phyloP scores from a whole-genome alignment of 768 basidiomycete genomes.

The Kwoniella sp. region DNA sequence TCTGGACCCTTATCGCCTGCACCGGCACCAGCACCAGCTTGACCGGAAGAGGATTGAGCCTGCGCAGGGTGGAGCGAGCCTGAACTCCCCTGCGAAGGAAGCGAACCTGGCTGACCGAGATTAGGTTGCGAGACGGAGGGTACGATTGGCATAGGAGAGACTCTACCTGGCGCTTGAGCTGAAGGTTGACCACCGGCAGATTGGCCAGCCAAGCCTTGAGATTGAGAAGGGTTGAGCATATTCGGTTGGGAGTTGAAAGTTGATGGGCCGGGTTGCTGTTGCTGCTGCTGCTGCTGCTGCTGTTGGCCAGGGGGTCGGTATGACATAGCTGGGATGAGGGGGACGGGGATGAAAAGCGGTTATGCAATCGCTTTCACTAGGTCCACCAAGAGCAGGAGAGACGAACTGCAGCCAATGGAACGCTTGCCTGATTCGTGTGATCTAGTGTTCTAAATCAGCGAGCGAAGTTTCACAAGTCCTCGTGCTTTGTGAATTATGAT shows the following conservation, averaged over 20 bases:
- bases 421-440: too few relatives aligned
- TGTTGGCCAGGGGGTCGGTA: constrained; percentile 18
- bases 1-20: constrained; percentile 59
- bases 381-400: too few relatives aligned
- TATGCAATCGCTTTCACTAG: too few relatives aligned
- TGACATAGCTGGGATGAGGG: constrained; percentile 6
- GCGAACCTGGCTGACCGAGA: constrained; percentile 37
- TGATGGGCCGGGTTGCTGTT: constrained; percentile 9
- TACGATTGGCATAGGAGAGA: constrained; percentile 30
- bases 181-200: not conserved
- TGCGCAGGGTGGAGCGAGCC: constrained; percentile 14
- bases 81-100: constrained; percentile 6
- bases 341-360: not conserved
- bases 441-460: too few relatives aligned
- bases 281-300: constrained; percentile 8
- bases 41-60: constrained; percentile 4
- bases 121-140: constrained; percentile 26
- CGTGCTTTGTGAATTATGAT: too few relatives aligned
- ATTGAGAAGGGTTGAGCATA: constrained; percentile 4
- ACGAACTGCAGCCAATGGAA: too few relatives aligned
- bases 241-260: constrained; percentile 2
- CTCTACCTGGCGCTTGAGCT: constrained; percentile 10
- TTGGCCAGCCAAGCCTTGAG: not conserved
- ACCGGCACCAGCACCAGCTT: too few relatives aligned
- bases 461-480: too few relatives aligned